Evolutionary conservation across 2,329 filamentous ascomycete genomes (phyloP), one percentile per base, ranked within the genome.

Genomic region (Cercospora zeae-maydis): DNA sequence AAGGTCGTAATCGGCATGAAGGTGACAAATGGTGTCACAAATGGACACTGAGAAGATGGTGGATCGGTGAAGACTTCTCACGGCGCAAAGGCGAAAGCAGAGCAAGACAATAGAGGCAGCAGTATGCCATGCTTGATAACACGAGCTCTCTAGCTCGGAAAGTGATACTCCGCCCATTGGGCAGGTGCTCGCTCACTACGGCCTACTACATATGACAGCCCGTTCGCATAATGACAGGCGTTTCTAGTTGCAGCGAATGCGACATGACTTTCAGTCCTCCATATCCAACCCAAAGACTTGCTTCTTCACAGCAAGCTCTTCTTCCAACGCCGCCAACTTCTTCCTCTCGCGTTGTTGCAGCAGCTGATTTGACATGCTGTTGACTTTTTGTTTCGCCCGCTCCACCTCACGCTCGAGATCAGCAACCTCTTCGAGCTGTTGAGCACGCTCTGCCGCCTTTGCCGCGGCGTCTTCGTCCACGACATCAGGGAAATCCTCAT

Each of bases 1-100:
- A 86, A 84, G 78, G 91, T 91, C 1, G 86, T 91, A 42, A 81
- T 84, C 51, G 78, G 71, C 33, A 70, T 76, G 4, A 83, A 83
- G 75, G 73, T 80, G 58, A 74, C 71, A 13, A 81, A 82, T 67
- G 80, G 77, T 8, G 51, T 58, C 10, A 55, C 61, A 14, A 68
- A 68, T 51, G 65, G 66, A 21, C 65, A 65, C 47, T 62, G 47
- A 34, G 31, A 11, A 61, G 8, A 24, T 13, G 39, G 13, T 45
- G 39, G 8, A 45, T 24, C 19, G 19, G 10, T 21, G 11, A 24
- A 27, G 39, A 45, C 39, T 45, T 45, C 39, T 13, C 19, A 13
- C 19, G 21, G 19, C 21, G 21, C 16, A 10, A 55, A 56, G 37
- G 31, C 42, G 39, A 58, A 62, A 51, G 45, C 34, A 63, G 33